These are phyloP conservation scores for Larix kaempferi DNA, from an alignment of 75 land plant genomes.

Conservation along the genomic window DNA sequence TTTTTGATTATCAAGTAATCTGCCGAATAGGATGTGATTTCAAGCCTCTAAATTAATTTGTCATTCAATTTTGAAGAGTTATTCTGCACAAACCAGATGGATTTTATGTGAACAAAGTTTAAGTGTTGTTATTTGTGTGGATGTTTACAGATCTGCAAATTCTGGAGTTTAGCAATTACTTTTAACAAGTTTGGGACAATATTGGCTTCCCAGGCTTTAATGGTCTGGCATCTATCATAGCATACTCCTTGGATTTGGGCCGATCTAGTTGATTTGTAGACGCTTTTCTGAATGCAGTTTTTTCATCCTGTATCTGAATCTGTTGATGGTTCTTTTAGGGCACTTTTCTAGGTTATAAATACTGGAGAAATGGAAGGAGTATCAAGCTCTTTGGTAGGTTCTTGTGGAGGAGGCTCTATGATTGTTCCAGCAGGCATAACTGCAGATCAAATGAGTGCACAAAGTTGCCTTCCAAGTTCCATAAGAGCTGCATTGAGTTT, in stretches of 20 bases:
- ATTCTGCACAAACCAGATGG: neutral
- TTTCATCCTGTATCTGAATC: neutral
- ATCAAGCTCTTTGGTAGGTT: slow-evolving; percentile 5
- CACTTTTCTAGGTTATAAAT: neutral
- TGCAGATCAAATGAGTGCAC: slow-evolving; percentile 8
- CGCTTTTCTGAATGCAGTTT: neutral
- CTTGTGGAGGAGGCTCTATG: neutral
- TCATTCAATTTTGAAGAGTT: neutral
- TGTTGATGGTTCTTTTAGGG: neutral
- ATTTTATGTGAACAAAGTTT: neutral
- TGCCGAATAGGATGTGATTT: neutral
- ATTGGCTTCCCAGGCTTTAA: neutral
- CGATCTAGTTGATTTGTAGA: neutral
- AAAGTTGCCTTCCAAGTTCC: slow-evolving; percentile 9
- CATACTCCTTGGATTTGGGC: neutral
- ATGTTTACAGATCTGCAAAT: slow-evolving; percentile 1
- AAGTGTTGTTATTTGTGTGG: neutral
- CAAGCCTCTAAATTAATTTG: neutral
- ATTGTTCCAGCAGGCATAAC: neutral
- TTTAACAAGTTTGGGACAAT: neutral
- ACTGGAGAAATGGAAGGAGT: slow-evolving; percentile 4
- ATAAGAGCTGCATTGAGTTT: slow-evolving; percentile 10
- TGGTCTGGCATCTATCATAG: neutral
- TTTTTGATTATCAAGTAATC: neutral
- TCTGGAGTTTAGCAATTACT: neutral